Base-by-base conservation (phyloP, 768 basidiomycete species). In the Kwoniella sp. region DNA sequence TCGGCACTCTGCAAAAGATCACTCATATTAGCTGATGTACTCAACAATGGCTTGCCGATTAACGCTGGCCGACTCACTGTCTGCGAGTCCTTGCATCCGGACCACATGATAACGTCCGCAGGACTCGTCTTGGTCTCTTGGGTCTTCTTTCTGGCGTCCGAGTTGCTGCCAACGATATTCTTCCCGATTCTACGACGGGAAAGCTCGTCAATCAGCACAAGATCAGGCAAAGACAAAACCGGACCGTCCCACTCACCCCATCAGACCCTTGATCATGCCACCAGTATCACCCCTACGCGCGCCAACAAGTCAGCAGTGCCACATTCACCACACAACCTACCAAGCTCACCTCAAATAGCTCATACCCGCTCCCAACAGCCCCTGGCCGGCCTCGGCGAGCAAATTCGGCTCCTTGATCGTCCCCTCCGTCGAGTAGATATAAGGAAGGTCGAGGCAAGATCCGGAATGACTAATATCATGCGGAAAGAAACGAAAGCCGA, bases 341-440 rank as follows among this genome's bases (percentile, higher is more conserved):
- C 19, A 37, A 2, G 68, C 70, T 56, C 48, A 74, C 72, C 70
- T 65, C 21, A 79, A 59, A 76, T 92, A 95, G 10, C 90, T 88
- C 27, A 84, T 81, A 1, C 90, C 86, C 1, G 91, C 90, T 24
- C 85, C 85, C n/a, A 95, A 78, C 3, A 96, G 82, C 8, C 91
- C 91, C 74, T 90, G 86, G 0, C 92, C 93, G 3, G 94, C 93
- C 75, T 91, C 92, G 9, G 88, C 85, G 12, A 88, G 87, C 17
- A 92, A 81, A 75, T 96, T 94, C 33, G 94, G 92, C 77, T 96
- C 92, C 79, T 97, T 96, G 77, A 97, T 82, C 76, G 91, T 92
- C 53, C 93, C 93, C 81, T 97, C 92, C 7, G 92, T 95, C 22
- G 92, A 92, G 81, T 97, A 97, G 63, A 75, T 69, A 71, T 81